These are phyloP conservation scores for Botrytis elliptica DNA, from an alignment of 2,329 filamentous ascomycete species.

Conservation along the genomic window DNA sequence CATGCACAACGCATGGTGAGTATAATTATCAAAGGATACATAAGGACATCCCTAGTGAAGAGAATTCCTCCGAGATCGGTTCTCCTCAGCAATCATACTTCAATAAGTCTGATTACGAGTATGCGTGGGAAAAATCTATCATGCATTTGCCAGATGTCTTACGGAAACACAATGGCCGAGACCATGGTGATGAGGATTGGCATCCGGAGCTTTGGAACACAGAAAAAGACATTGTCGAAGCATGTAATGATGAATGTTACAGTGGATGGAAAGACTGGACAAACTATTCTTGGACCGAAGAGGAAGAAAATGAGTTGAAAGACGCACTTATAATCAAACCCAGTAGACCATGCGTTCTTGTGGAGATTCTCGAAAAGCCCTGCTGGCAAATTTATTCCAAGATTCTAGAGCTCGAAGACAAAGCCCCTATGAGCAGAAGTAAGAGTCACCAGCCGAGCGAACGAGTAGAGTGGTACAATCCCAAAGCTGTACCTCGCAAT, in stretches of 20 bases:
- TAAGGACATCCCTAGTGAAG: slow-evolving; percentile 24
- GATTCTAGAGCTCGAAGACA: slow-evolving; percentile 21
- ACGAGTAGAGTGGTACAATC: slow-evolving; percentile 36
- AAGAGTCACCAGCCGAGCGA: slow-evolving; percentile 11
- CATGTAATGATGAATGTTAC: background rate
- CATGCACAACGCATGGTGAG: slow-evolving; percentile 37
- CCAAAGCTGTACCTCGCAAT: slow-evolving; percentile 25
- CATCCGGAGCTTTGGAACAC: slow-evolving; percentile 8
- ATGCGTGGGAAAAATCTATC: slow-evolving; percentile 24
- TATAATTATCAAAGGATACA: slow-evolving; percentile 22
- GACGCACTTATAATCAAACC: slow-evolving; percentile 27
- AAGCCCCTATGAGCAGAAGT: background rate
- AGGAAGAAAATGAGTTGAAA: slow-evolving; percentile 4
- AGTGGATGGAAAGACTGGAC: background rate
- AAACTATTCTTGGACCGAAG: slow-evolving; percentile 3
- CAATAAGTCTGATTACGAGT: slow-evolving; percentile 24
- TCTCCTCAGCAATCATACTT: slow-evolving; percentile 1
- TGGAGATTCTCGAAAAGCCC: slow-evolving; percentile 28
- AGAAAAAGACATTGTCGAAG: background rate
- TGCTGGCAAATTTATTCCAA: slow-evolving; percentile 34
- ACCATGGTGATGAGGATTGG: slow-evolving; percentile 3
- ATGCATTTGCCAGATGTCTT: slow-evolving; percentile 29
- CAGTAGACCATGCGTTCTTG: slow-evolving; percentile 27
- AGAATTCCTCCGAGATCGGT: slow-evolving; percentile 7
- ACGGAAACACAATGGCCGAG: slow-evolving; percentile 26